Base-by-base conservation (phyloP, 2,329 filamentous ascomycete genomes). In the Aspergillus carbonarius region DNA sequence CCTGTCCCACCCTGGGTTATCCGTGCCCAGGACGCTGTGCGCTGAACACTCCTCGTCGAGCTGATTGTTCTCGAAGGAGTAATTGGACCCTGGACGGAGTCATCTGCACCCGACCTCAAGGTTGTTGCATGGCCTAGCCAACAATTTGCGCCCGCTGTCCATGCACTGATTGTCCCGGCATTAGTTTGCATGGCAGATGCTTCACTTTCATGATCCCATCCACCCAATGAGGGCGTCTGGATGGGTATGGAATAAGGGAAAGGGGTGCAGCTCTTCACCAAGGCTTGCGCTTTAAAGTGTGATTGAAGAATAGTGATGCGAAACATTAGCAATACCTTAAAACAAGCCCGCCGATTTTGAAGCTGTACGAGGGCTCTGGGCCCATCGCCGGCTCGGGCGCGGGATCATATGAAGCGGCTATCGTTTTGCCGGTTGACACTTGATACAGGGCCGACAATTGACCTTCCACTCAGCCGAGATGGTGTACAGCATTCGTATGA, bases 121-220 rank as follows among this genome's bases (percentile, higher is more conserved):
- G 23, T 23, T 37, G 58, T 42, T 51, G n/a, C 57, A 56, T 44
- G 46, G 35, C 32, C 27, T 17, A 46, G 50, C 61, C 62, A 64
- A 62, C 57, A 57, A 60, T 56, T 46, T 35, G 44, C 54, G 39
- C 39, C 54, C 57, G 47, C 56, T 57, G 55, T 44, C 56, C 60
- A 65, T 65, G 63, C 61, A 64, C 59, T 62, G 63, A 65, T 66
- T 66, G 58, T 61, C 63, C 59, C 58, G 53, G 57, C 63, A 63
- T 65, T 58, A 60, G 55, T 44, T 54, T 62, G 56, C 55, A 60
- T 48, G 51, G 44, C 49, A 37, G 34, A 32, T 62, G 62, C 62
- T 65, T 62, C 59, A 59, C 52, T 49, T 53, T 47, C 55, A 34
- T 34, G 34, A 50, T 30, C 30, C n/a, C 55, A 18, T 34, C 17